Conservation (phyloP, 768 basidiomycete genomes). For the Mycena rebaudengoi region DNA sequence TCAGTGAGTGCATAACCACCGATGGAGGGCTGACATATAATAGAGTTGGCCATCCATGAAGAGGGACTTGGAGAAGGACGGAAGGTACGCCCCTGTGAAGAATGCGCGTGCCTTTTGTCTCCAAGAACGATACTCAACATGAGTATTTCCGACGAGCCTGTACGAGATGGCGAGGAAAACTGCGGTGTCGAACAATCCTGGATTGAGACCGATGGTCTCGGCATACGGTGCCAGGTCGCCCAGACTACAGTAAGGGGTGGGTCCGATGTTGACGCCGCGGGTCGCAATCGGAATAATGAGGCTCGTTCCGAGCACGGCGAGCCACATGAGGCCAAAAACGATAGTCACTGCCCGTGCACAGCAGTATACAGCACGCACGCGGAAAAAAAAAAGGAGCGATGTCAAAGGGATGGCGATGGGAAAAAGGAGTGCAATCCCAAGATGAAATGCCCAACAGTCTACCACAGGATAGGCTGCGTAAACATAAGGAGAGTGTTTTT, state of each 20-base stretch:
- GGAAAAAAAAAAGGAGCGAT: slow-evolving; percentile 10
- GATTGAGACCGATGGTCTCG: not conserved
- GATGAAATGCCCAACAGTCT: not conserved
- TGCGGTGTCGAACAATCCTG: not conserved
- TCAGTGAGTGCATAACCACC: too few species aligned
- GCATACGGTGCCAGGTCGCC: not conserved
- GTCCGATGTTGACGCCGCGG: not conserved
- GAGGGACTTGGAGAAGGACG: too few species aligned
- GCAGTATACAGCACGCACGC: not conserved
- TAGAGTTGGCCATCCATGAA: too few species aligned
- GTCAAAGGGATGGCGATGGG: not conserved
- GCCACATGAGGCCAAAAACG: not conserved
- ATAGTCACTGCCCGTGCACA: not conserved
- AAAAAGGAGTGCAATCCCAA: not conserved
- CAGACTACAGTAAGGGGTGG: not conserved
- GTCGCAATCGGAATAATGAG: not conserved
- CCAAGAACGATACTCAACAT: not conserved
- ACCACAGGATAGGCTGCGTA: not conserved
- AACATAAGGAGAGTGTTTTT: too few species aligned
- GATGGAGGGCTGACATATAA: too few species aligned
- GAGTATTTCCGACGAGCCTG: not conserved
- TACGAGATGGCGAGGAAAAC: slow-evolving; percentile 7
- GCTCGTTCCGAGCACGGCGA: not conserved
- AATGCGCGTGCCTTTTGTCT: too few species aligned
- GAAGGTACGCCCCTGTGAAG: too few species aligned